phyloP scores from a whole-genome alignment of 345 rosid species.

The Sisymbrium altissimum region DNA sequence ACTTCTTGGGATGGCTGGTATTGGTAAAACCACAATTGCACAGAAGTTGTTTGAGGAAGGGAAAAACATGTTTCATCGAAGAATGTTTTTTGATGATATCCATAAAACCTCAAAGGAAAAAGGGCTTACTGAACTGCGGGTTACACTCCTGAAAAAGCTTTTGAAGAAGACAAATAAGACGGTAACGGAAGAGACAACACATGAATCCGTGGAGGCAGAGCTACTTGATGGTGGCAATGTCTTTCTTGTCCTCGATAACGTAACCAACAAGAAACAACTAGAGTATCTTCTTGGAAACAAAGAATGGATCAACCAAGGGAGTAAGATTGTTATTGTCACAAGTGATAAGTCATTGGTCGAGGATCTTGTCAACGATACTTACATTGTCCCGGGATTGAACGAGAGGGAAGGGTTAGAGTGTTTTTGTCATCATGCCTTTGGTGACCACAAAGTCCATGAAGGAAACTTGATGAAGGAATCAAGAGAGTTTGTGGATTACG shows the following conservation, averaged over 20 bases:
- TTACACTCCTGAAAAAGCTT: not conserved
- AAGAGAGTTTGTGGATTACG: constrained; percentile 13
- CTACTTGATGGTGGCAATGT: not conserved
- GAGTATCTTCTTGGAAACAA: not conserved
- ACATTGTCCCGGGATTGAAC: constrained; percentile 11
- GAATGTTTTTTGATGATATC: not conserved
- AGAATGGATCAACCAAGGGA: not conserved
- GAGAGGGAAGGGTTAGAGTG: constrained; percentile 12
- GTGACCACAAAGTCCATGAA: not conserved
- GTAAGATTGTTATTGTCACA: constrained; percentile 3
- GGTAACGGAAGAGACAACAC: not conserved
- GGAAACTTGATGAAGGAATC: not conserved
- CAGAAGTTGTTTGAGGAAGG: not conserved
- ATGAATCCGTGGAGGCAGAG: not conserved
- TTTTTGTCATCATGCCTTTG: constrained; percentile 8
- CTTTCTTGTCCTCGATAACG: not conserved
- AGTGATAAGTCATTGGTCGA: constrained; percentile 1
- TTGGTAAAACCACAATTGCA: not conserved
- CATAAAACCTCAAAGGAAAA: not conserved
- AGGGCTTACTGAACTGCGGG: not conserved
- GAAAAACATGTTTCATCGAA: not conserved
- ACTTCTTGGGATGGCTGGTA: not conserved
- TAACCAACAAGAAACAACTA: not conserved
- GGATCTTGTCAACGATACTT: constrained; percentile 3
- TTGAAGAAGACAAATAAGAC: not conserved